Base-by-base conservation (phyloP, 192 early-diverging fungal species). In the Coemansia sp. region DNA sequence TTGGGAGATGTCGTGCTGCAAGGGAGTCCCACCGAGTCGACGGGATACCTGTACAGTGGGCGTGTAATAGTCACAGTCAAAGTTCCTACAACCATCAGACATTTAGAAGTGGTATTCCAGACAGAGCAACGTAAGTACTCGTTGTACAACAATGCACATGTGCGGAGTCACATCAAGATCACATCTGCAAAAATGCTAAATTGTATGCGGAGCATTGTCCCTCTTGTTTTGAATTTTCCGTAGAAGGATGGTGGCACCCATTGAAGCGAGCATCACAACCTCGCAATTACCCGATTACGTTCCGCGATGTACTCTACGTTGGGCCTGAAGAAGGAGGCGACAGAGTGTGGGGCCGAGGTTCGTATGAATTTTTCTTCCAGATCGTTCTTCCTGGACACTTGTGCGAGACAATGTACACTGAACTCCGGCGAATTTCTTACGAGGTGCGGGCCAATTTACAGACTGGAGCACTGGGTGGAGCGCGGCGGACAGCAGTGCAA, bases 321-420 rank as follows among this genome's bases (percentile, higher is more conserved):
- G 29, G 36, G 46, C 34, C 63, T 2, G 68, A 40, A 27, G 44
- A 62, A 6, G 29, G 15, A 44, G 47, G 64, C 22, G 43, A 31
- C 57, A 60, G 31, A 1, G 57, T 66, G 36, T 75, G 75, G 80
- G 20, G 42, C 55, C 73, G 65, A 40, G 80, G 80, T 20, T 55
- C 65, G 12, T 75, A 83, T 73, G 80, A 83, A 76, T 83, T 83
- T 41, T 69, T 69, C 46, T 83, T 83, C 70, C 80, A 77, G 34
- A 65, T 83, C 46, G 67, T 72, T 16, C 38, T 83, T 22, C 76
- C 80, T n/a, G 80, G 80, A 4, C 59, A 74, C 31, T 49, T 83
- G 69, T 68, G 72, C 73, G 80, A 83, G 67, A 83, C 80, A 68
- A 83, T 83, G 80, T 78, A 72, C 70, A 83, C 80, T 4, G 80